Conservation (phyloP, 139 green algal species). For the Micromonas pusilla region DNA sequence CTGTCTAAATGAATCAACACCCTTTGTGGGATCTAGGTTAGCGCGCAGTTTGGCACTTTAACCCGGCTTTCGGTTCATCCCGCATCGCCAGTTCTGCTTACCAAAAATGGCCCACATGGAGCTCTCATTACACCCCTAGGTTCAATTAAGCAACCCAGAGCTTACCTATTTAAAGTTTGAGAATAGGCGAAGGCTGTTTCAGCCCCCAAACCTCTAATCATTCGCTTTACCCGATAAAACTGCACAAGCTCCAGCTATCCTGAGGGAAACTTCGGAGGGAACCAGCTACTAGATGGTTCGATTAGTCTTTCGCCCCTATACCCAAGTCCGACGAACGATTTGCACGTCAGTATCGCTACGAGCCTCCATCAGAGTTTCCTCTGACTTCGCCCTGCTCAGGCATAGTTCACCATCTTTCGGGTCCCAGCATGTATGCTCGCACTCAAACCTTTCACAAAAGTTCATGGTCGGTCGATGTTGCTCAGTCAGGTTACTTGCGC, state of each 20-base stretch:
- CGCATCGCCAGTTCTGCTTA: constrained; percentile 95
- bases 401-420: constrained; percentile 95
- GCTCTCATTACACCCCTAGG: constrained; percentile 66
- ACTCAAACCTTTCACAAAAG: constrained; percentile 84
- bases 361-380: constrained; percentile 90
- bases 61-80: constrained; percentile 86
- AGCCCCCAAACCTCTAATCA: constrained; percentile 83
- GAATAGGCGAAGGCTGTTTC: constrained; percentile 81
- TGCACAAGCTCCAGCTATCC: constrained; percentile 79
- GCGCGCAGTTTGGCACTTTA: constrained; percentile 81
- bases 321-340: constrained; percentile 93
- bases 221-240: constrained; percentile 88
- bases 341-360: constrained; percentile 92
- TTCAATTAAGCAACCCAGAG: constrained; percentile 80
- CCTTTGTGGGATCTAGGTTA: constrained; percentile 92
- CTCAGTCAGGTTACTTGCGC: constrained; percentile 83
- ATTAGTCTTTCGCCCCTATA: constrained; percentile 98
- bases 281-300: constrained; percentile 95
- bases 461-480: constrained; percentile 81
- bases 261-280: constrained; percentile 89
- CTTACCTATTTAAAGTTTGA: constrained; percentile 94
- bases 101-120: constrained; percentile 89
- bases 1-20: constrained; percentile 90
- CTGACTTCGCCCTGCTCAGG: constrained; percentile 87
- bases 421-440: constrained; percentile 78